Base-by-base conservation (phyloP, 2,329 filamentous ascomycete species). In the Periconia macrospinosa region DNA sequence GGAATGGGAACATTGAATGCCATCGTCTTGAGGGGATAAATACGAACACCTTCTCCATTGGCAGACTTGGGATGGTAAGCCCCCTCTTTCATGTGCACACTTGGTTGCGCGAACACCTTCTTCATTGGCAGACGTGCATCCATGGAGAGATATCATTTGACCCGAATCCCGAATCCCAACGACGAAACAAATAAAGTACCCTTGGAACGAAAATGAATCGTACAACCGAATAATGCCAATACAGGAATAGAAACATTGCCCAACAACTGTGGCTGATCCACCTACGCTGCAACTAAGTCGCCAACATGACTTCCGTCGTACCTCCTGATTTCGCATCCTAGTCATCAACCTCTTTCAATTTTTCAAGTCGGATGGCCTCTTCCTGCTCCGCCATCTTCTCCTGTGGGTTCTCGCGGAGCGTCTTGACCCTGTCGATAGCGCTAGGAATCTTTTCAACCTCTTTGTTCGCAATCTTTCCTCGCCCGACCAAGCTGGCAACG, bases 401-500 rank as follows among this genome's bases (percentile, higher is more conserved):
- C 56, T 69, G 61, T 0, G 66, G 61, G 1, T 45, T 59, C 53
- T 69, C 62, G 20, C 82, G 75, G 57, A 86, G 74, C 41, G 79
- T 78, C 66, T 78, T 73, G 37, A 82, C 72, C 33, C 78, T 72
- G 57, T 82, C 78, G 14, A 76, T 76, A 6, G 68, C 61, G 33
- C 62, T 59, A 8, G 79, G 76, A 41, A 75, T 72, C n/a, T 35
- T 46, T 1, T 44, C 23, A 2, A 68, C 61, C 62, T 86, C 76
- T 66, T 81, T 78, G 62, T 84, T 80, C 41, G 79, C 81, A 61
- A 95, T 86, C 77, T 92, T 88, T 66, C 92, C 89, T 56, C 92
- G 86, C 41, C 91, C 91, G 58, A 97, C 83, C 61, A 97, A 78
- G 58, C 85, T 93, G 62, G 91, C 78, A 41, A 94, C 86, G 62